phyloP scores from a whole-genome alignment of 2,329 filamentous ascomycete genomes.

The Periconia digitata region DNA sequence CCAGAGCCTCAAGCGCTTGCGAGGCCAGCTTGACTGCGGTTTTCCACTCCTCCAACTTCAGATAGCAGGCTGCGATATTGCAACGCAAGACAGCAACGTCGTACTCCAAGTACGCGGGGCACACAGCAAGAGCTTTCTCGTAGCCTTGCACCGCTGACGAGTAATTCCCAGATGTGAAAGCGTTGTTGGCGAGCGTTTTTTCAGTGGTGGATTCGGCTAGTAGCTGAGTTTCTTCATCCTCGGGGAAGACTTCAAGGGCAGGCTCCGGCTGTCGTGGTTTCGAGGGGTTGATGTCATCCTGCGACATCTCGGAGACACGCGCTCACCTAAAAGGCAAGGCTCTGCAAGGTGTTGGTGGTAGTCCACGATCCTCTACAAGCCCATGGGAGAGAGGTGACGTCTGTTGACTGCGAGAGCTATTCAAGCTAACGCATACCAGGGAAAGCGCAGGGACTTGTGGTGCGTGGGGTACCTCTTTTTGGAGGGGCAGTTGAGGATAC shows the following conservation, averaged over 20 bases:
- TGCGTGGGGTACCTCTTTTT: not conserved
- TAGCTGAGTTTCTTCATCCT: constrained; percentile 52
- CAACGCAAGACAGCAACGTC: constrained; percentile 84
- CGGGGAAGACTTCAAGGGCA: constrained; percentile 30
- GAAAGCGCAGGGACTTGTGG: constrained; percentile 22
- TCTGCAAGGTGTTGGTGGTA: not conserved
- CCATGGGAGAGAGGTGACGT: constrained; percentile 19
- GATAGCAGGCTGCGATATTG: constrained; percentile 85
- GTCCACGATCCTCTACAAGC: too few relatives aligned
- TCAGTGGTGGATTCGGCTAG: constrained; percentile 70
- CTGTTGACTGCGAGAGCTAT: constrained; percentile 9
- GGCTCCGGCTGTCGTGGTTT: not conserved
- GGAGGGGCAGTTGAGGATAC: too few relatives aligned
- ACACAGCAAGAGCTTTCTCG: constrained; percentile 74
- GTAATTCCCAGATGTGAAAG: constrained; percentile 74
- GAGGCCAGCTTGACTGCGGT: constrained; percentile 75
- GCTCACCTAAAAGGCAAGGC: not conserved
- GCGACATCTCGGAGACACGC: not conserved
- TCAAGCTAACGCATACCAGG: constrained; percentile 10
- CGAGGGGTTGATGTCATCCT: not conserved
- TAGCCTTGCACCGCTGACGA: constrained; percentile 80
- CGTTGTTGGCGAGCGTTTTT: constrained; percentile 75
- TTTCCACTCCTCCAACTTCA: constrained; percentile 85
- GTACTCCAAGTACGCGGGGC: constrained; percentile 83
- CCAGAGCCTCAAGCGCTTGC: constrained; percentile 71